These are phyloP conservation scores for Cyclocybe cylindracea DNA, from an alignment of 768 basidiomycete genomes.

Conservation along the genomic window DNA sequence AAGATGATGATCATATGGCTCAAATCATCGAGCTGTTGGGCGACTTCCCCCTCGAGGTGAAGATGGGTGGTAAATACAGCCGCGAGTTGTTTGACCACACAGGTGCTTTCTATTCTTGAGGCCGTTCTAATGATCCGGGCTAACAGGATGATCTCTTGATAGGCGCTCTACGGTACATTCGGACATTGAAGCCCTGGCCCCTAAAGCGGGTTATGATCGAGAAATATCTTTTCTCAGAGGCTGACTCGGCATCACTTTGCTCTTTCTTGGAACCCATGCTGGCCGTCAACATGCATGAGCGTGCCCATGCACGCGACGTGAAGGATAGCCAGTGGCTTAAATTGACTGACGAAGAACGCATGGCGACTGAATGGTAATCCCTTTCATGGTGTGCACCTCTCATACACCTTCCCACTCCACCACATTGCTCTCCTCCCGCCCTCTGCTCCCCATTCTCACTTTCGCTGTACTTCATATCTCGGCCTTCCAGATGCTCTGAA, in stretches of 20 bases:
- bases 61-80: slow-evolving; percentile 84
- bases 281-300: slow-evolving; percentile 63
- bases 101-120: slow-evolving; percentile 39
- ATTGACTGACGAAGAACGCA: slow-evolving; percentile 38
- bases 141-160: slow-evolving; percentile 5
- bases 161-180: slow-evolving; percentile 75
- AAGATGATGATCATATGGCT: slow-evolving; percentile 96
- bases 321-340: slow-evolving; percentile 75
- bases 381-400: not conserved
- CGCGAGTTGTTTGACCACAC: slow-evolving; percentile 80
- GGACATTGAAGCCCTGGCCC: slow-evolving; percentile 78
- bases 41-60: slow-evolving; percentile 69
- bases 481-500: no score
- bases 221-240: slow-evolving; percentile 75
- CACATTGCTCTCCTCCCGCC: not conserved
- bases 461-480: not conserved
- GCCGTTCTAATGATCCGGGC: slow-evolving; percentile 6
- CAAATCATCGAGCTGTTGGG: slow-evolving; percentile 93
- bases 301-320: slow-evolving; percentile 73
- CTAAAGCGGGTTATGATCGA: slow-evolving; percentile 83
- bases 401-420: not conserved
- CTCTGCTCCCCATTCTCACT: not conserved
- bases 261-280: slow-evolving; percentile 79
- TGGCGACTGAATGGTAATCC: slow-evolving; percentile 45
- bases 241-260: slow-evolving; percentile 60